Percentiles rank a stretch among this genome's conserved stretches.
Evolutionary conservation across 371 early-diverging fungal genomes (phyloP).

Genomic region (Mucor plumbeus): DNA sequence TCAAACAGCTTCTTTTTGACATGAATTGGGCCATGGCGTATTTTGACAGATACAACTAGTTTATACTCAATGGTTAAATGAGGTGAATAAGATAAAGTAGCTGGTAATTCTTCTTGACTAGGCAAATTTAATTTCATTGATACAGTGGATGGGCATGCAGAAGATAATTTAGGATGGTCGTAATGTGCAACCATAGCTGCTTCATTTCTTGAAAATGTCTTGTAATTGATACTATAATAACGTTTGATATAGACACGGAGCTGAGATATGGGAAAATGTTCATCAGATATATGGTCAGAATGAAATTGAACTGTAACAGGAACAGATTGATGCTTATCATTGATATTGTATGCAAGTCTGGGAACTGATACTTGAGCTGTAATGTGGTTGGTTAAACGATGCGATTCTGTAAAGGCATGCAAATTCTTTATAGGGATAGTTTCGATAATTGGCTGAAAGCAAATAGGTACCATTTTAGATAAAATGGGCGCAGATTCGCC

Average conservation of each 20-base stretch:
- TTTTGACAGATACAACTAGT: slow-evolving; percentile 22
- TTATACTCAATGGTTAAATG: slow-evolving; percentile 28
- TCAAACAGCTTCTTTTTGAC: slow-evolving; percentile 32
- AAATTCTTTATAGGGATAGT: slow-evolving; percentile 27
- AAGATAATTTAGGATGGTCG: slow-evolving; percentile 13
- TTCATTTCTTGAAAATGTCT: slow-evolving; percentile 34
- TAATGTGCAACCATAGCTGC: slow-evolving; percentile 18
- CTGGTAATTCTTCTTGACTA: slow-evolving; percentile 6
- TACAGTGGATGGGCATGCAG: slow-evolving; percentile 20
- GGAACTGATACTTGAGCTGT: slow-evolving; percentile 26
- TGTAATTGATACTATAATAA: slow-evolving; percentile 31
- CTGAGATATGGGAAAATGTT: slow-evolving; percentile 15
- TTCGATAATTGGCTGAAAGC: slow-evolving; percentile 33
- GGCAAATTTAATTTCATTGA: slow-evolving; percentile 17
- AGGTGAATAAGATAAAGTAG: slow-evolving; percentile 23
- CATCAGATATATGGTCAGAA: not conserved
- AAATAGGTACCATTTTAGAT: slow-evolving; percentile 24
- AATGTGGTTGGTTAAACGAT: slow-evolving; percentile 17
- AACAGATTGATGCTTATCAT: slow-evolving; percentile 23
- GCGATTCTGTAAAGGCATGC: slow-evolving; percentile 13
- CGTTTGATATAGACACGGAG: slow-evolving; percentile 34
- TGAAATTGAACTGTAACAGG: slow-evolving; percentile 21
- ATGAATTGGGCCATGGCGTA: slow-evolving; percentile 29
- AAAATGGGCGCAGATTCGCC: slow-evolving; percentile 14
- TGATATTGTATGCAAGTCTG: slow-evolving; percentile 29